Evolutionary conservation across 129 eudicot species (phyloP).

Genomic region (Erigeron canadensis): DNA sequence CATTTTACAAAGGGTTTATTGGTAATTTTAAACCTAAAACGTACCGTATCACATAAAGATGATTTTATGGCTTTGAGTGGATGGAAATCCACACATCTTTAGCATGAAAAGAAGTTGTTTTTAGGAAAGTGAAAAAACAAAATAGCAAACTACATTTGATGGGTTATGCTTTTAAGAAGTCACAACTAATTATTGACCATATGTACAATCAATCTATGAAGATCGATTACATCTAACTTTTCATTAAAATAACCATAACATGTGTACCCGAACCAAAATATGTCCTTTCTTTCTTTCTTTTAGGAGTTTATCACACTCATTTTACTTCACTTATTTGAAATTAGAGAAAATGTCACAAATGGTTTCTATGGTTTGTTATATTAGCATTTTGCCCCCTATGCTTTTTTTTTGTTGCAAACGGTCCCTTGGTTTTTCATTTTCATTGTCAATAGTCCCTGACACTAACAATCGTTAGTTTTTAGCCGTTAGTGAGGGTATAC

Average conservation of each 20-base stretch:
- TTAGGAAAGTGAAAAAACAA: constrained; percentile 17
- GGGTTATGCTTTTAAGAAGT: constrained; percentile 15
- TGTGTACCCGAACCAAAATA: not conserved
- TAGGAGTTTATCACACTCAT: too few species aligned
- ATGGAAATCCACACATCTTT: not conserved
- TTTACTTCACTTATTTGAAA: too few species aligned
- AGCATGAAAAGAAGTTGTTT: constrained; percentile 16
- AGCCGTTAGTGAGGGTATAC: too few species aligned
- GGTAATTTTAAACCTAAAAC: not conserved
- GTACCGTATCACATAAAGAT: not conserved
- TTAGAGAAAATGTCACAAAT: too few species aligned
- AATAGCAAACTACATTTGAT: constrained; percentile 18
- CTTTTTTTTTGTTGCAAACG: too few species aligned
- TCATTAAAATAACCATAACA: not conserved
- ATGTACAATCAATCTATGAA: constrained; percentile 10
- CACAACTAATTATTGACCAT: constrained; percentile 7
- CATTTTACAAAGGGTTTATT: not conserved
- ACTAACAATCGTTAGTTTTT: too few species aligned
- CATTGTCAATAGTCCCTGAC: too few species aligned
- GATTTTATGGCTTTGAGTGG: constrained; percentile 4
- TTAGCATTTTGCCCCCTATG: too few species aligned
- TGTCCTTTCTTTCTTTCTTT: too few species aligned
- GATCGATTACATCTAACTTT: constrained; percentile 7
- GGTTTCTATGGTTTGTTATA: too few species aligned
- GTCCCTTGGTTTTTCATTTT: too few species aligned